A percentile compares a stretch with the other conserved stretches of the same genome.
Conservation (phyloP, 306 rosid species). For the Fagus sylvatica region DNA sequence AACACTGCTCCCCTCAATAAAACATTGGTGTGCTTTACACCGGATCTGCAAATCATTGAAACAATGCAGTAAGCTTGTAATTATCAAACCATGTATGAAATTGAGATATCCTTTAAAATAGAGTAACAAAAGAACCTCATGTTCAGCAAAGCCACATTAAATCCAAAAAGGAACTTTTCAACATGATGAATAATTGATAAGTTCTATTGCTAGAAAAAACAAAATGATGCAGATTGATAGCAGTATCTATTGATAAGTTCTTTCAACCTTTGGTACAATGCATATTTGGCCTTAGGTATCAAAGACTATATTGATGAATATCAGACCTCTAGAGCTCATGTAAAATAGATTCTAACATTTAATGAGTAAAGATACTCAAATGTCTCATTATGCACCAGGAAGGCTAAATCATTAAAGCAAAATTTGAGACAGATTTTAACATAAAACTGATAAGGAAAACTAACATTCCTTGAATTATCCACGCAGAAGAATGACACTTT, state of each 20-base stretch:
- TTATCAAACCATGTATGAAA: no score
- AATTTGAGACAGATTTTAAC: no score
- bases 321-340: background rate
- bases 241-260: slow-evolving; percentile 7
- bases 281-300: background rate
- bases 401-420: background rate
- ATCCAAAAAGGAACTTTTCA: background rate
- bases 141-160: no score
- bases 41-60: slow-evolving; percentile 70
- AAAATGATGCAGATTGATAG: slow-evolving; percentile 4
- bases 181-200: background rate
- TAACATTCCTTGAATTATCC: no score
- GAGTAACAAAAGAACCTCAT: no score
- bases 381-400: background rate
- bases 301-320: background rate
- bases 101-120: no score
- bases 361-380: background rate
- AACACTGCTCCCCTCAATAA: slow-evolving; percentile 86
- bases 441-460: no score
- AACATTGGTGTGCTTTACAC: slow-evolving; percentile 86
- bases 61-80: no score
- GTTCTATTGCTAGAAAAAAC: slow-evolving; percentile 11
- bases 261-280: slow-evolving; percentile 1
- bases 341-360: background rate
- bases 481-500: no score